Conservation (phyloP, 2,329 filamentous ascomycete species). For the Gnomoniopsis sp. region DNA sequence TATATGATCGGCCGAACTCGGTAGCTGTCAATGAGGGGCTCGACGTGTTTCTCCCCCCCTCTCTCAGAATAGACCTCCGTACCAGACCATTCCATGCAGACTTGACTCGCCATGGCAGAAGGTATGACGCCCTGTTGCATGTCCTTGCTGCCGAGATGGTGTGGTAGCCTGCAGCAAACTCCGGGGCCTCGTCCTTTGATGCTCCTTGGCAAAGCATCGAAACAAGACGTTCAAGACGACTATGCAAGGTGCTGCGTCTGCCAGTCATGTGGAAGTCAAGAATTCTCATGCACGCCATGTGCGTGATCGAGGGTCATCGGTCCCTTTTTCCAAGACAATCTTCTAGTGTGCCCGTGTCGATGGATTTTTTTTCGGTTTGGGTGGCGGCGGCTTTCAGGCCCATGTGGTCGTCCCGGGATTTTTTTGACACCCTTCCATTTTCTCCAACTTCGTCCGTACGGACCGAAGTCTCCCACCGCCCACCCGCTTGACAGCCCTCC, state of each 20-base stretch:
- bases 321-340: too few species aligned
- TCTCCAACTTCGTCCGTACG: too few species aligned
- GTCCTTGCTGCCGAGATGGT: neutral
- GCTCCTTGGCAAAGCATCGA: neutral
- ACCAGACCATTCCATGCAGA: neutral
- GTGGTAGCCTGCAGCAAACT: neutral
- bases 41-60: too few species aligned
- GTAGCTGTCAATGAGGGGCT: too few species aligned
- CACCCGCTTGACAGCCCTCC: neutral
- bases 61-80: neutral
- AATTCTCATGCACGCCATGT: neutral
- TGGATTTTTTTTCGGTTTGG: too few species aligned
- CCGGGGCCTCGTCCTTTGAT: neutral
- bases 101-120: slow-evolving; percentile 1
- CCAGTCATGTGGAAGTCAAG: neutral
- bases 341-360: too few species aligned
- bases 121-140: neutral
- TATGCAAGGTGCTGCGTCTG: neutral
- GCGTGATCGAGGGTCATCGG: neutral
- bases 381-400: too few species aligned
- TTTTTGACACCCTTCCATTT: too few species aligned
- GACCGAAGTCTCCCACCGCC: too few species aligned
- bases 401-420: too few species aligned
- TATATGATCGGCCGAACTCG: neutral
- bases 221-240: neutral